Percentiles rank a stretch among this genome's conserved stretches.
Evolutionary conservation across 1,139 yeast species (phyloP).

Genomic region (Yamadazyma diddensiae): DNA sequence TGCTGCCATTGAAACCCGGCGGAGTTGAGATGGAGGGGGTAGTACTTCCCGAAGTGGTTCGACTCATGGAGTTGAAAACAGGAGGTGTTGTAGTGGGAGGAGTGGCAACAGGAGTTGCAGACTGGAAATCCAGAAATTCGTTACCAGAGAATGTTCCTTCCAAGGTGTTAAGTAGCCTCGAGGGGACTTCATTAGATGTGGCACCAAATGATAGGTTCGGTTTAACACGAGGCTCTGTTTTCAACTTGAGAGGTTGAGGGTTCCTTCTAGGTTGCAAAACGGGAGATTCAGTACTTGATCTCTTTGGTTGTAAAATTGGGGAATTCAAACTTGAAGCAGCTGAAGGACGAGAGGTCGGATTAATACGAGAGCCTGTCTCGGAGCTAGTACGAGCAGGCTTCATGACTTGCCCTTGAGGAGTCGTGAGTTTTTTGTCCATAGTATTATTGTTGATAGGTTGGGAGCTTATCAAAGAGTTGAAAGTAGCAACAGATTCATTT

Average conservation of each 20-base stretch:
- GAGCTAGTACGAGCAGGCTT: too few relatives aligned
- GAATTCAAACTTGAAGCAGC: too few relatives aligned
- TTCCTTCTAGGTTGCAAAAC: slow-evolving; percentile 13
- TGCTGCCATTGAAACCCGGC: slow-evolving; percentile 12
- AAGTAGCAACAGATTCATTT: slow-evolving; percentile 13
- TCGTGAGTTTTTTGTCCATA: slow-evolving; percentile 22
- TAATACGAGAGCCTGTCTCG: too few relatives aligned
- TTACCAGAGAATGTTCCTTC: slow-evolving; percentile 12
- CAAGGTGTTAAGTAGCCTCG: slow-evolving; percentile 10
- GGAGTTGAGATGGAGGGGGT: slow-evolving; percentile 10
- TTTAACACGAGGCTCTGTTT: slow-evolving; percentile 3
- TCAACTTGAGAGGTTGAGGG: slow-evolving; percentile 10
- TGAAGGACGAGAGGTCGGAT: too few relatives aligned
- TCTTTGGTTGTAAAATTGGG: slow-evolving; percentile 13
- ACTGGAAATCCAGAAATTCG: slow-evolving; percentile 18
- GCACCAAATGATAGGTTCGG: slow-evolving; percentile 9
- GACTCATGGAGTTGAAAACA: slow-evolving; percentile 4
- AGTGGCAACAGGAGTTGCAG: slow-evolving; percentile 12
- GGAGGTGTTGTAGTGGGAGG: slow-evolving; percentile 4
- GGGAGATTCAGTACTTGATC: slow-evolving; percentile 1
- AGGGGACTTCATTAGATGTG: slow-evolving; percentile 5
- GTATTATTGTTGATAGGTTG: slow-evolving; percentile 31
- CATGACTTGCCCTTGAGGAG: slow-evolving; percentile 21
- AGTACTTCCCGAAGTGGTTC: too few relatives aligned
- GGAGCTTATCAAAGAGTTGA: slow-evolving; percentile 32